Conservation (phyloP, 2,329 filamentous ascomycete species). For the Periglandula ipomoeae region DNA sequence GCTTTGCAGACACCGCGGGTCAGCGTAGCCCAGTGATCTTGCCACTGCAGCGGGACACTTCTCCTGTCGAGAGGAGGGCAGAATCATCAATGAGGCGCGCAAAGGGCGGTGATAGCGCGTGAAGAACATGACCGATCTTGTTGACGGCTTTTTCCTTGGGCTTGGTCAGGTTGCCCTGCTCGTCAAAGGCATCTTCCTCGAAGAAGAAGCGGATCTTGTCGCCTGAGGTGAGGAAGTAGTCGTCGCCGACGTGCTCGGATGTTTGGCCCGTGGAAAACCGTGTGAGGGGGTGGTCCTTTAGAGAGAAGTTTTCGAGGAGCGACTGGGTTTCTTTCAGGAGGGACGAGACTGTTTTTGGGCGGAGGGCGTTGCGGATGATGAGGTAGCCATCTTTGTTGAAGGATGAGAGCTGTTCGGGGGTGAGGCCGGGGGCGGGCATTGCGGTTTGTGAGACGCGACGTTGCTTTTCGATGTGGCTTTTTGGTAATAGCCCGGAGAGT, state of each 20-base stretch:
- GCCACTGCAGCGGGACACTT: constrained; percentile 52
- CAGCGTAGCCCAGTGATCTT: constrained; percentile 58
- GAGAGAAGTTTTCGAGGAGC: constrained; percentile 65
- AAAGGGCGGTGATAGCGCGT: constrained; percentile 60
- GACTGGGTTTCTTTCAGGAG: constrained; percentile 67
- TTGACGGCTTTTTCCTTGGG: constrained; percentile 83
- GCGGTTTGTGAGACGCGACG: background rate
- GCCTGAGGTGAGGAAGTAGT: constrained; percentile 84
- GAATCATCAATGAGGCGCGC: constrained; percentile 45
- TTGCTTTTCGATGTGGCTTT: background rate
- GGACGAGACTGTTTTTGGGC: constrained; percentile 50
- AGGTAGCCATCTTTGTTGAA: constrained; percentile 86
- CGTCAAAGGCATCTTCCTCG: constrained; percentile 81
- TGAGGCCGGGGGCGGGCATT: constrained; percentile 45
- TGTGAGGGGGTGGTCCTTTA: constrained; percentile 85
- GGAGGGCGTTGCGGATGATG: constrained; percentile 70
- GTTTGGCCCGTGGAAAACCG: constrained; percentile 79
- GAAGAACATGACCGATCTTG: constrained; percentile 74
- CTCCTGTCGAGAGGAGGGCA: constrained; percentile 19
- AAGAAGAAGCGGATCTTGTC: constrained; percentile 97
- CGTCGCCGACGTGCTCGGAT: constrained; percentile 76
- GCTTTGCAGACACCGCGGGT: constrained; percentile 75
- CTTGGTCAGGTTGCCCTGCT: constrained; percentile 55
- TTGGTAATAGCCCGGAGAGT: too few species aligned
- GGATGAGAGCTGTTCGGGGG: constrained; percentile 56